phyloP scores from a whole-genome alignment of 768 basidiomycete genomes.

The Tylopilus vinaceipallidus region DNA sequence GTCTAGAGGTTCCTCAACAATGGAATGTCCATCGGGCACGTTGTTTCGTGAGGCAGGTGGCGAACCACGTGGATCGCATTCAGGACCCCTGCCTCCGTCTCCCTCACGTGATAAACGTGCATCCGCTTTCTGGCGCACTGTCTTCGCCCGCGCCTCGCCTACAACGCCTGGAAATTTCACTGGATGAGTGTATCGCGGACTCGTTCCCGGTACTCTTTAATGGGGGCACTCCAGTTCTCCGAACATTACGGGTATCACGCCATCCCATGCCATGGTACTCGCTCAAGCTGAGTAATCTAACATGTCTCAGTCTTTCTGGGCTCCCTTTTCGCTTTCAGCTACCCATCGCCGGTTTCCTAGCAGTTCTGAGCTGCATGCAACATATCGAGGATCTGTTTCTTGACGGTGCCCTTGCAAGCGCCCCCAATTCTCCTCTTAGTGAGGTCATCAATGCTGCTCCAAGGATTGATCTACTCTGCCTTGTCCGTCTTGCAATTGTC shows the following conservation, averaged over 20 bases:
- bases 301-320: conserved; percentile 32
- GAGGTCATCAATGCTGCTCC: neutral
- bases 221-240: conserved; percentile 1
- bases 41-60: neutral
- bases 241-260: neutral
- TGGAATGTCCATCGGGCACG: too few relatives aligned
- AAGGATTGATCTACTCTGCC: neutral
- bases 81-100: neutral
- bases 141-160: neutral
- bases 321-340: conserved; percentile 23
- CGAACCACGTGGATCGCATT: neutral
- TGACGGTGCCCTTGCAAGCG: conserved; percentile 20
- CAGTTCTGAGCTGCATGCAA: conserved; percentile 34
- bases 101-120: neutral
- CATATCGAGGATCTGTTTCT: conserved; percentile 34
- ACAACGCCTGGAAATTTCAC: neutral
- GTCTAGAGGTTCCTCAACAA: neutral
- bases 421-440: conserved; percentile 18
- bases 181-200: neutral
- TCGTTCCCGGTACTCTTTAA: neutral
- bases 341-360: conserved; percentile 28
- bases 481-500: conserved; percentile 4
- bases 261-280: neutral
- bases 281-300: conserved; percentile 23
- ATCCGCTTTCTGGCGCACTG: neutral